Percentiles rank a stretch among this genome's conserved stretches.
phyloP scores from a whole-genome alignment of 2,329 filamentous ascomycete species.

The Neofusicoccum ribis region DNA sequence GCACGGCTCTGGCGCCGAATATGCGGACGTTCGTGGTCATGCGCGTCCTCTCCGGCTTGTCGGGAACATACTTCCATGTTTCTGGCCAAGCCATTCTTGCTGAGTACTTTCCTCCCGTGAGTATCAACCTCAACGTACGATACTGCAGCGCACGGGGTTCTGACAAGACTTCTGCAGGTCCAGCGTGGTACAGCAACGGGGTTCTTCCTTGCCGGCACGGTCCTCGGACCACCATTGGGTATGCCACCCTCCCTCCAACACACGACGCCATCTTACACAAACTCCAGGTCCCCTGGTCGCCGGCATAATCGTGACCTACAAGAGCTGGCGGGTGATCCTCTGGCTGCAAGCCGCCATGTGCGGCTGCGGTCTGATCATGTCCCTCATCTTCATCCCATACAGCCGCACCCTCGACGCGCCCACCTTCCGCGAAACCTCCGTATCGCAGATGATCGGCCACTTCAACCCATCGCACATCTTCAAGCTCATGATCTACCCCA shows the following conservation, averaged over 20 bases:
- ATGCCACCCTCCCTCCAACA: neutral
- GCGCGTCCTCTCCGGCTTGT: slow-evolving; percentile 23
- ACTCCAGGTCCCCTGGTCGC: slow-evolving; percentile 31
- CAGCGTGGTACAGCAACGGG: slow-evolving; percentile 47
- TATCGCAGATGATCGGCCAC: slow-evolving; percentile 15
- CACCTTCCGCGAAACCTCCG: slow-evolving; percentile 19
- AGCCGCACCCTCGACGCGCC: neutral
- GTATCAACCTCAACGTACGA: neutral
- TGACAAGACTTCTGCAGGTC: slow-evolving; percentile 23
- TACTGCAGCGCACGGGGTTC: neutral
- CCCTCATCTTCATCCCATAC: slow-evolving; percentile 28
- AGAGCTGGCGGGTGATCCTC: slow-evolving; percentile 33
- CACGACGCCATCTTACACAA: neutral
- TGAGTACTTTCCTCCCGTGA: slow-evolving; percentile 26
- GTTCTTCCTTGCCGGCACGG: slow-evolving; percentile 46
- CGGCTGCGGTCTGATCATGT: slow-evolving; percentile 29
- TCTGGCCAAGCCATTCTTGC: slow-evolving; percentile 25
- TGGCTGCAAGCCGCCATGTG: slow-evolving; percentile 37
- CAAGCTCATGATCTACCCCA: slow-evolving; percentile 26
- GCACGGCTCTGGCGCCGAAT: slow-evolving; percentile 22
- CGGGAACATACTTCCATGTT: slow-evolving; percentile 26
- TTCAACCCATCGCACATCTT: slow-evolving; percentile 29
- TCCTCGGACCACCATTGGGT: slow-evolving; percentile 47
- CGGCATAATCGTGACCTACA: slow-evolving; percentile 34
- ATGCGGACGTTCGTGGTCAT: slow-evolving; percentile 23